These are phyloP conservation scores for Striga hermonthica DNA, from an alignment of 305 asterid species.

Conservation along the genomic window DNA sequence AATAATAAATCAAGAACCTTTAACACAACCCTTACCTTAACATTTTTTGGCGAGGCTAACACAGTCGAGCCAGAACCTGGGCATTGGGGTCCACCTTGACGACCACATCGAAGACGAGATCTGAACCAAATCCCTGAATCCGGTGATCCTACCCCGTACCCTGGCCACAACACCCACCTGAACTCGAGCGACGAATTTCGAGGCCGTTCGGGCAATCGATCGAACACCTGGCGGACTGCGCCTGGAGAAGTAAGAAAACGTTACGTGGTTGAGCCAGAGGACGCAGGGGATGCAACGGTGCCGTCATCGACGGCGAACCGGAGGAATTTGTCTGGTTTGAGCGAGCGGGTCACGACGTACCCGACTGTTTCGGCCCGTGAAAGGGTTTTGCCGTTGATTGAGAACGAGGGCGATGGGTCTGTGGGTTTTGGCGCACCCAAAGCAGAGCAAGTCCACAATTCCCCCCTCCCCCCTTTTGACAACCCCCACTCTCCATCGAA, in stretches of 20 bases:
- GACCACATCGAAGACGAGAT: conserved; percentile 71
- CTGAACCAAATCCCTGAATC: conserved; percentile 52
- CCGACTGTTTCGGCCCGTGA: conserved; percentile 68
- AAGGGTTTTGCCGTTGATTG: conserved; percentile 43
- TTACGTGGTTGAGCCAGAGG: conserved; percentile 69
- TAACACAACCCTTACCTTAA: conserved; percentile 34
- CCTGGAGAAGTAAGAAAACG: conserved; percentile 55
- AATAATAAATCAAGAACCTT: no score
- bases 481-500: no score
- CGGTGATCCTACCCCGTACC: conserved; percentile 69
- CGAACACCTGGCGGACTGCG: conserved; percentile 71
- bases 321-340: conserved; percentile 59
- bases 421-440: conserved; percentile 29
- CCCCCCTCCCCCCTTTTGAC: no score
- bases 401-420: conserved; percentile 44
- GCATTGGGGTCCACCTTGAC: conserved; percentile 73
- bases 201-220: conserved; percentile 49
- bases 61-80: conserved; percentile 72
- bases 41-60: conserved; percentile 57
- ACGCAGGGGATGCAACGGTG: conserved; percentile 70
- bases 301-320: conserved; percentile 65
- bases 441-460: no score
- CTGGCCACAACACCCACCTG: conserved; percentile 67
- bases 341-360: conserved; percentile 52
- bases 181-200: conserved; percentile 38